Percentiles rank a stretch among this genome's conserved stretches.
Conservation (phyloP, 1,284 basidiomycete species). For the Tremellales sp. region DNA sequence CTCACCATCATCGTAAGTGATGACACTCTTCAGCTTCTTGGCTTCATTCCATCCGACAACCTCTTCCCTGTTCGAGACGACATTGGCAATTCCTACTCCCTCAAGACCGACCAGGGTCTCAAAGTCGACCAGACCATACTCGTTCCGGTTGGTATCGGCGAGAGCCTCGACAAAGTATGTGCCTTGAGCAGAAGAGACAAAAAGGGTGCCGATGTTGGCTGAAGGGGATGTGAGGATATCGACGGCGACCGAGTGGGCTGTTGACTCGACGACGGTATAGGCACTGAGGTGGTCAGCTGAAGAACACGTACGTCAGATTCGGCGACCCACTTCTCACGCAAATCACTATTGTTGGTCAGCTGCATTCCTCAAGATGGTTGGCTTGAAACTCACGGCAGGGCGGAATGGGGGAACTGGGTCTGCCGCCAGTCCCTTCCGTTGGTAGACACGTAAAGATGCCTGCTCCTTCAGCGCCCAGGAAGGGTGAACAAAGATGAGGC, state of each 20-base stretch:
- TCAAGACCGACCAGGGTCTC: conserved; percentile 89
- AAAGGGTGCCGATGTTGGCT: conserved; percentile 77
- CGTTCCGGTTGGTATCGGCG: conserved; percentile 84
- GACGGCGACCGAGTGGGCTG: conserved; percentile 85
- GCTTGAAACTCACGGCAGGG: conserved; percentile 27
- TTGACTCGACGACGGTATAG: conserved; percentile 93
- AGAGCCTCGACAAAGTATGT: conserved; percentile 92
- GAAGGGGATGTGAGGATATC: conserved; percentile 80
- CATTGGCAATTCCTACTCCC: conserved; percentile 86
- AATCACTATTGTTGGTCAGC: conserved; percentile 9
- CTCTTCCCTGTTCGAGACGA: conserved; percentile 74
- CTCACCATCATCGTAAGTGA: conserved; percentile 88
- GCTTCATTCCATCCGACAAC: conserved; percentile 62
- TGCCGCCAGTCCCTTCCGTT: conserved; percentile 69
- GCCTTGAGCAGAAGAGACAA: conserved; percentile 90
- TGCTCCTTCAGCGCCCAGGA: conserved; percentile 14
- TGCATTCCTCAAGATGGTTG: not conserved
- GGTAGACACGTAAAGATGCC: conserved; percentile 74
- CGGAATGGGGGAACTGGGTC: conserved; percentile 48
- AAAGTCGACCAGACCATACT: conserved; percentile 84
- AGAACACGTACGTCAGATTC: not conserved
- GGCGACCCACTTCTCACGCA: conserved; percentile 18
- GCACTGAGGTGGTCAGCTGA: conserved; percentile 55
- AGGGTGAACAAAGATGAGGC: no score
- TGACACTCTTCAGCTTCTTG: conserved; percentile 69